These are phyloP conservation scores for Gossypium raimondii DNA, from an alignment of 345 rosid species.

Conservation along the genomic window DNA sequence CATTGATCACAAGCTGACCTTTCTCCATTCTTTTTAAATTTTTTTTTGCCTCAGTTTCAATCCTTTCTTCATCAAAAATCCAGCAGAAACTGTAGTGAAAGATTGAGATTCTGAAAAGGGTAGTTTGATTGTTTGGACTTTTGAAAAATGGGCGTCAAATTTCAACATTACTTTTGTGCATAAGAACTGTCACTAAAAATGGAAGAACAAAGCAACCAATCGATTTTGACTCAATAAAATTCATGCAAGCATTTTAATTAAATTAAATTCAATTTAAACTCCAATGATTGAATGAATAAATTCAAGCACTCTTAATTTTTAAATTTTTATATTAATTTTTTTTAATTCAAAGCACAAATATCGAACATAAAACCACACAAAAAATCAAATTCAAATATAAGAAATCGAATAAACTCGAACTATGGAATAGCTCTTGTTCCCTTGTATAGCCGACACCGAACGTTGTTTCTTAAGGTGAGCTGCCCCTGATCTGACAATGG, in stretches of 20 bases:
- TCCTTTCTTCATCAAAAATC: no score
- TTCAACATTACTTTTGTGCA: neutral
- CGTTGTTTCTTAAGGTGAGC: constrained; percentile 36
- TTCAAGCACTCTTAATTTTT: no score
- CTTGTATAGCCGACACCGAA: constrained; percentile 34
- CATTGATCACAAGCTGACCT: no score
- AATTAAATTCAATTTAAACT: no score
- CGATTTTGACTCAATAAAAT: no score
- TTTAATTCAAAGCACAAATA: no score
- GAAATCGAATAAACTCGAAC: neutral
- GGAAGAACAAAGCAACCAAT: neutral
- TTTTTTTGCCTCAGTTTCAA: no score
- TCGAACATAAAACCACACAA: neutral
- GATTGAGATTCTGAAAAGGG: constrained; percentile 14
- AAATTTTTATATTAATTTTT: no score
- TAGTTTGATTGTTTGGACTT: constrained; percentile 9
- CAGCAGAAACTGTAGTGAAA: constrained; percentile 4
- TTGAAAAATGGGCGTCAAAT: constrained; percentile 24
- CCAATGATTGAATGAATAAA: no score
- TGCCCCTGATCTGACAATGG: constrained; percentile 19
- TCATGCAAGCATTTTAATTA: no score
- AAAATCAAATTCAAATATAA: no score
- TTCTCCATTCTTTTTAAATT: no score
- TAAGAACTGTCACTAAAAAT: neutral
- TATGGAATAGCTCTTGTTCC: constrained; percentile 26